Percentiles rank a stretch among this genome's conserved stretches.
Evolutionary conservation across 768 basidiomycete species (phyloP).

Genomic region (Pleurotus sapidus): DNA sequence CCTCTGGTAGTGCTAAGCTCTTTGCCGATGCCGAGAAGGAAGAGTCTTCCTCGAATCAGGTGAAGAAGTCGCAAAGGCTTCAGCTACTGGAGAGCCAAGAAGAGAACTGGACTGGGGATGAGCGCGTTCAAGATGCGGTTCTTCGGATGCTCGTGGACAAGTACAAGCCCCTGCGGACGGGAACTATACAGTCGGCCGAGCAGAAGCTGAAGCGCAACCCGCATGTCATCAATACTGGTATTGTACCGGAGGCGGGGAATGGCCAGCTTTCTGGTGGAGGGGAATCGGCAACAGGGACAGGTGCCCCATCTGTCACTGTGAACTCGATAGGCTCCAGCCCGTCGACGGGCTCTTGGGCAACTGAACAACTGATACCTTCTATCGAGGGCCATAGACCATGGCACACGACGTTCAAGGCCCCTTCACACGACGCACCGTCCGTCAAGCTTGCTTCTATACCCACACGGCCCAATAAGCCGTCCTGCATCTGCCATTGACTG

Average conservation of each 20-base stretch:
- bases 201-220: constrained; percentile 56
- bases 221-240: constrained; percentile 28
- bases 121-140: constrained; percentile 64
- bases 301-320: not conserved
- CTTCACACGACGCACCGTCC: constrained; percentile 49
- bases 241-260: constrained; percentile 12
- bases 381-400: constrained; percentile 61
- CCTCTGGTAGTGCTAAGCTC: constrained; percentile 53
- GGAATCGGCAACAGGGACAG: not conserved
- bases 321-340: not conserved
- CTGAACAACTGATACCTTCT: constrained; percentile 52
- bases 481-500: constrained; percentile 20
- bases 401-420: constrained; percentile 65
- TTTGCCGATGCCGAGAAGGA: constrained; percentile 62
- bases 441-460: constrained; percentile 52
- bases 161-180: constrained; percentile 76
- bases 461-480: constrained; percentile 16
- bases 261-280: not conserved
- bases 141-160: constrained; percentile 86
- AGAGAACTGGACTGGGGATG: constrained; percentile 79
- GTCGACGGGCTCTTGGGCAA: constrained; percentile 40
- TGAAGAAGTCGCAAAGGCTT: constrained; percentile 14
- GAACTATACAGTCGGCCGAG: constrained; percentile 57
- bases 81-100: constrained; percentile 41
- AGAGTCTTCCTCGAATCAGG: constrained; percentile 32